Evolutionary conservation across 1,284 basidiomycete genomes (phyloP).

Genomic region (Fomitopsis pinicola): DNA sequence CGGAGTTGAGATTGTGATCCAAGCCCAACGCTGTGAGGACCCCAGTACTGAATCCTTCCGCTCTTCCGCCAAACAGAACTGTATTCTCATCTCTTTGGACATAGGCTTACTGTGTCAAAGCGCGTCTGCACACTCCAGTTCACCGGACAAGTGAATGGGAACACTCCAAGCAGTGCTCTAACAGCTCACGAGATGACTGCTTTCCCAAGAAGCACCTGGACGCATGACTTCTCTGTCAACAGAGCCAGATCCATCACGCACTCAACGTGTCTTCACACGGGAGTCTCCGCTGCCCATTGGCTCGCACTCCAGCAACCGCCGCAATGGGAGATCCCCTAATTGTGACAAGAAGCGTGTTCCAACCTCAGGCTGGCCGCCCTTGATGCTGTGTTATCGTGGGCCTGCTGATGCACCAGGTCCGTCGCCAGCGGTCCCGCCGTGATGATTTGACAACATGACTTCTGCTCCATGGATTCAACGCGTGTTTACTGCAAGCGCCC

Average conservation of each 20-base stretch:
- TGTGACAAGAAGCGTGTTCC: neutral
- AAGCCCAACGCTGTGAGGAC: too few species aligned
- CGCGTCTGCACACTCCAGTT: neutral
- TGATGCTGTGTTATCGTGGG: neutral
- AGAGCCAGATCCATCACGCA: neutral
- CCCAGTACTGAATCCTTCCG: too few species aligned
- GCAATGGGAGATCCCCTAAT: neutral
- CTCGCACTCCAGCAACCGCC: neutral
- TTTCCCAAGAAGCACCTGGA: neutral
- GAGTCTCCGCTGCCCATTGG: neutral
- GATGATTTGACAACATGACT: neutral
- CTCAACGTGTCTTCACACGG: neutral
- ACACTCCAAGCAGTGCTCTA: neutral
- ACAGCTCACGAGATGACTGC: neutral
- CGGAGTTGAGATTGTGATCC: too few species aligned
- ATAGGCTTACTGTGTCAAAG: neutral
- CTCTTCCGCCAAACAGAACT: too few species aligned
- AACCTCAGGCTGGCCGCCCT: too few species aligned
- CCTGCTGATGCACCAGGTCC: neutral
- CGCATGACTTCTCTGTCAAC: neutral
- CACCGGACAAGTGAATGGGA: neutral
- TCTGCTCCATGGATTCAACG: neutral
- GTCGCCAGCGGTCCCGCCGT: neutral
- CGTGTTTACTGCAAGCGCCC: neutral
- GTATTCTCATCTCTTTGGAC: too few species aligned